Percentiles rank a stretch among this genome's conserved stretches.
Conservation (phyloP, 1,139 yeast genomes). For the Kurtzmaniella quercitrusa region DNA sequence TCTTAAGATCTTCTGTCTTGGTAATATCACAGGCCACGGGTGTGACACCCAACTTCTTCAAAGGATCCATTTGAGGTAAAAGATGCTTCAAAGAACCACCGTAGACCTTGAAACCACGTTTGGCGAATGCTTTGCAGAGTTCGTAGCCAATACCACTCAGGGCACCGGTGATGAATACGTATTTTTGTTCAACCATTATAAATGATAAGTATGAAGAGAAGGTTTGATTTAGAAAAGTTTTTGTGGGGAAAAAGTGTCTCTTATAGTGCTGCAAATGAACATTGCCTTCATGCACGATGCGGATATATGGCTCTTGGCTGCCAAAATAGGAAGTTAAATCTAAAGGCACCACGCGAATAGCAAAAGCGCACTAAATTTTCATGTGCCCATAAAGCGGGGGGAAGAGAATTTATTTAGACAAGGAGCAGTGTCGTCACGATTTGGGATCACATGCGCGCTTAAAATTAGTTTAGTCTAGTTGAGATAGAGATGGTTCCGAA, state of each 20-base stretch:
- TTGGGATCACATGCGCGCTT: too few species aligned
- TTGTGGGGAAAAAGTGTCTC: not conserved
- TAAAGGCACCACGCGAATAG: not conserved
- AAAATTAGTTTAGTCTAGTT: too few species aligned
- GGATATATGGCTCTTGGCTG: not conserved
- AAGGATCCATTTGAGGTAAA: constrained; percentile 15
- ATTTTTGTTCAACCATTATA: constrained; percentile 9
- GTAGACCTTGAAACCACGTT: constrained; percentile 18
- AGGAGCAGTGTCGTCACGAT: too few species aligned
- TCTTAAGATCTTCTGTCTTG: constrained; percentile 31
- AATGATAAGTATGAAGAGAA: not conserved
- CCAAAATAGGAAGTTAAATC: not conserved
- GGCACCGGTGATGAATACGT: constrained; percentile 22
- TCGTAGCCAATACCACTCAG: constrained; percentile 22
- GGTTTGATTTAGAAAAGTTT: not conserved
- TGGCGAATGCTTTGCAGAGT: constrained; percentile 14
- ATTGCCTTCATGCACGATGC: constrained; percentile 1
- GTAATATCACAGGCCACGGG: constrained; percentile 14
- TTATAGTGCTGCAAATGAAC: not conserved
- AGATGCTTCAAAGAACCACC: constrained; percentile 16
- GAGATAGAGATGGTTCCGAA: too few species aligned
- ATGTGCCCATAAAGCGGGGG: constrained; percentile 1
- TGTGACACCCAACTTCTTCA: constrained; percentile 45
- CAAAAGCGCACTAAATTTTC: not conserved
- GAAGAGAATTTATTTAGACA: too few species aligned